Evolutionary conservation across 306 rosid genomes (phyloP).

Genomic region (Quillaja saponaria): DNA sequence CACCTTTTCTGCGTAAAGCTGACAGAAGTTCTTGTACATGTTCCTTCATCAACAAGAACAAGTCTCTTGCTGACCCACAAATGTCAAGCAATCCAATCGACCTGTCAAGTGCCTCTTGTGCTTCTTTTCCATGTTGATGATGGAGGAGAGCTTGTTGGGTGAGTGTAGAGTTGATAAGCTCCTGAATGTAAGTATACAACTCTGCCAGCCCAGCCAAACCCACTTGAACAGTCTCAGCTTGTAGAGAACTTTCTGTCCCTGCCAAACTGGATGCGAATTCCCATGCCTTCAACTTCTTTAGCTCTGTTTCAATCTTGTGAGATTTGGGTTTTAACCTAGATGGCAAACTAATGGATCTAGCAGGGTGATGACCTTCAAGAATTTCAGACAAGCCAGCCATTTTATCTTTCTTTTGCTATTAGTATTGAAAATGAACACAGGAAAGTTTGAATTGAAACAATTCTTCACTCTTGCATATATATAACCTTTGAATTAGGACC

Average conservation of each 20-base stretch:
- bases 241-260: constrained; percentile 6
- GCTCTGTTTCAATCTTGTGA: constrained; percentile 37
- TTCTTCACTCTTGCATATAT: neutral
- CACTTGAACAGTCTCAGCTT: constrained; percentile 32
- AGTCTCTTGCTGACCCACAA: constrained; percentile 58
- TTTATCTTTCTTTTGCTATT: neutral
- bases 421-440: constrained; percentile 10
- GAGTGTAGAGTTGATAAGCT: constrained; percentile 41
- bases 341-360: constrained; percentile 75
- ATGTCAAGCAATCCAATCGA: constrained; percentile 57
- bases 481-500: constrained; percentile 17
- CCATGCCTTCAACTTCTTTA: constrained; percentile 40
- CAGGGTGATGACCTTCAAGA: constrained; percentile 36
- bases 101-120: constrained; percentile 53
- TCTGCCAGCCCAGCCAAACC: constrained; percentile 48
- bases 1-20: constrained; percentile 47
- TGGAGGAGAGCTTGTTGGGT: constrained; percentile 42
- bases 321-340: constrained; percentile 47
- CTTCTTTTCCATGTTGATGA: constrained; percentile 29
- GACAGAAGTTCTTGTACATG: constrained; percentile 52
- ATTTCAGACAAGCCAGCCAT: constrained; percentile 19
- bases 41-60: constrained; percentile 43
- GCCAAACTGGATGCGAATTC: constrained; percentile 10
- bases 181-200: constrained; percentile 46
- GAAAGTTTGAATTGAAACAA: constrained; percentile 15